phyloP scores from a whole-genome alignment of 352 stramenopile genomes.

The Pythium grandisporangium region DNA sequence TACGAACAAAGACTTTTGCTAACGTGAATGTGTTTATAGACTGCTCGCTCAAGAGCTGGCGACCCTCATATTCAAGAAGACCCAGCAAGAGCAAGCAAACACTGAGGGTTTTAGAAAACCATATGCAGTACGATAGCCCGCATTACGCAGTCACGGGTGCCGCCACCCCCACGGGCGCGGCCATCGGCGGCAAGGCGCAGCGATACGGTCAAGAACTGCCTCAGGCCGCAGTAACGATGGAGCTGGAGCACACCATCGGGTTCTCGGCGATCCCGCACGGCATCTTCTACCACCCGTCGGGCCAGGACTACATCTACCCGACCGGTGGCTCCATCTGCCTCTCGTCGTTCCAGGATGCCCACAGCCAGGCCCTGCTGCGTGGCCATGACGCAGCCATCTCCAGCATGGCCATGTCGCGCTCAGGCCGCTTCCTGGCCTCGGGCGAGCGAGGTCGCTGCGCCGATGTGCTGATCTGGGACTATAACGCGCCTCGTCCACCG shows the following conservation, averaged over 20 bases:
- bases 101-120: no score
- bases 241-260: constrained; percentile 91
- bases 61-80: no score
- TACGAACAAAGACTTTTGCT: no score
- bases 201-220: no score
- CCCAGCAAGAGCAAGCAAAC: no score
- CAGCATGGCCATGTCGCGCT: constrained; percentile 70
- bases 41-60: no score
- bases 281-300: constrained; percentile 80
- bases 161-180: no score
- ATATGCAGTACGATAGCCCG: no score
- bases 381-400: constrained; percentile 80
- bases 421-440: constrained; percentile 73
- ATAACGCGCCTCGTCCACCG: no score
- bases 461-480: constrained; percentile 90
- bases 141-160: no score
- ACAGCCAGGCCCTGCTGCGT: constrained; percentile 76
- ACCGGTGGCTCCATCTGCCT: constrained; percentile 84
- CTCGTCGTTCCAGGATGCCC: constrained; percentile 58
- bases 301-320: constrained; percentile 78
- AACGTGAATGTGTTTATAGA: no score
- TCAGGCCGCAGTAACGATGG: constrained; percentile 40
- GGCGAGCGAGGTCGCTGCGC: constrained; percentile 72
- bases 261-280: constrained; percentile 76
- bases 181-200: no score